Conservation (phyloP, 2,329 filamentous ascomycete species). For the Nemania sp. region DNA sequence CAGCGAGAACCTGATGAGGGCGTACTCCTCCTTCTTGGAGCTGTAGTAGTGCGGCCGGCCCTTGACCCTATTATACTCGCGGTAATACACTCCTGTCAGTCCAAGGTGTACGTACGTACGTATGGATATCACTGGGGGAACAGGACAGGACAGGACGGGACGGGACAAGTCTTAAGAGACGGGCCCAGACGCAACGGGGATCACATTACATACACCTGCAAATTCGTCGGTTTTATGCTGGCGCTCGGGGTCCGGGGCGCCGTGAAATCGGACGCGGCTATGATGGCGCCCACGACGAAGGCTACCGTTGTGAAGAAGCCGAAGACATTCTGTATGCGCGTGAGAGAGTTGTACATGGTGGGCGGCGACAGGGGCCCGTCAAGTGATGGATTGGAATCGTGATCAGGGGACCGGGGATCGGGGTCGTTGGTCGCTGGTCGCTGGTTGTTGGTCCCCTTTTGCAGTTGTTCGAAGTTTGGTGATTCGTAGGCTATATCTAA, state of each 20-base stretch:
- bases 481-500: no score
- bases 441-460: background rate
- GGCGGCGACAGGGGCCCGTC: conserved; percentile 27
- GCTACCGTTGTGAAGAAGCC: conserved; percentile 97
- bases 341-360: conserved; percentile 85
- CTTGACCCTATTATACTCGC: conserved; percentile 70
- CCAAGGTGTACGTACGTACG: no score
- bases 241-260: conserved; percentile 70
- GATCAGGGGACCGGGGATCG: no score
- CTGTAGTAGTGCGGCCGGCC: conserved; percentile 97
- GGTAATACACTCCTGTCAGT: conserved; percentile 16
- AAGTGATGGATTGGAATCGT: background rate
- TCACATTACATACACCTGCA: conserved; percentile 73
- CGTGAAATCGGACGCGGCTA: conserved; percentile 79
- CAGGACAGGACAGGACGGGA: background rate
- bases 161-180: no score
- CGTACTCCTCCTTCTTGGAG: conserved; percentile 91
- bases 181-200: no score
- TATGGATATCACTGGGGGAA: no score
- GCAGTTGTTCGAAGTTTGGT: no score
- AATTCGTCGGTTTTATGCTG: conserved; percentile 69
- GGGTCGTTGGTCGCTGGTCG: background rate
- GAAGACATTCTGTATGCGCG: conserved; percentile 88
- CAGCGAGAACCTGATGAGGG: conserved; percentile 89
- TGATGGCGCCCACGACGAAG: conserved; percentile 76